These are phyloP conservation scores for Penicillium salamii DNA, from an alignment of 495 filamentous ascomycete genomes.

Conservation along the genomic window DNA sequence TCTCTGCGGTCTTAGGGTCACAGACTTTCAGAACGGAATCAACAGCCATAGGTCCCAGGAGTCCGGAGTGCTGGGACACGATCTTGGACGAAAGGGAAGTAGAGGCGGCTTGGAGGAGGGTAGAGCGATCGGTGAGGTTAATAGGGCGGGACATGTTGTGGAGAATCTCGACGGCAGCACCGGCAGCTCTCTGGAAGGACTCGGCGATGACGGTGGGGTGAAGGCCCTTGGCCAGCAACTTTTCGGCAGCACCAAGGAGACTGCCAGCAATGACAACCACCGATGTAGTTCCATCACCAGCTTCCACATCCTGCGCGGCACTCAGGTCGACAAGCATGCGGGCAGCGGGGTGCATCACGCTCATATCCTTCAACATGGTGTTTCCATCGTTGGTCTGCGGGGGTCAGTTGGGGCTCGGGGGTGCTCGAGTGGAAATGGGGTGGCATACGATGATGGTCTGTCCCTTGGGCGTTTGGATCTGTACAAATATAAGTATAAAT, in stretches of 20 bases:
- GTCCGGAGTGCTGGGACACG: conserved; percentile 89
- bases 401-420: conserved; percentile 17
- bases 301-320: conserved; percentile 96
- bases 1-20: conserved; percentile 90
- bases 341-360: conserved; percentile 95
- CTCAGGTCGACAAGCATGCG: conserved; percentile 98
- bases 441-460: conserved; percentile 81
- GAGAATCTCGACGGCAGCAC: conserved; percentile 80
- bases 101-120: conserved; percentile 92
- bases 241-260: conserved; percentile 88
- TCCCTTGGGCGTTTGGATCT: conserved; percentile 92
- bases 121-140: conserved; percentile 78
- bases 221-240: conserved; percentile 85
- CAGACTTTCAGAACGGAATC: conserved; percentile 94
- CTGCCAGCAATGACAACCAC: conserved; percentile 97
- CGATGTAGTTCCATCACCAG: conserved; percentile 96
- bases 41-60: conserved; percentile 93
- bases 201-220: conserved; percentile 98
- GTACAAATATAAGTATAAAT: conserved; percentile 21
- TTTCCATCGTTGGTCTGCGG: conserved; percentile 90
- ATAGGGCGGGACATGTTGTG: conserved; percentile 96
- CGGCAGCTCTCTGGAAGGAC: conserved; percentile 92
- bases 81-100: conserved; percentile 99
- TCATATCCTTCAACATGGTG: conserved; percentile 98
- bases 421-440: conserved; percentile 5